phyloP scores from a whole-genome alignment of 2,329 filamentous ascomycete species.

The Hymenoscyphus fraxineus region DNA sequence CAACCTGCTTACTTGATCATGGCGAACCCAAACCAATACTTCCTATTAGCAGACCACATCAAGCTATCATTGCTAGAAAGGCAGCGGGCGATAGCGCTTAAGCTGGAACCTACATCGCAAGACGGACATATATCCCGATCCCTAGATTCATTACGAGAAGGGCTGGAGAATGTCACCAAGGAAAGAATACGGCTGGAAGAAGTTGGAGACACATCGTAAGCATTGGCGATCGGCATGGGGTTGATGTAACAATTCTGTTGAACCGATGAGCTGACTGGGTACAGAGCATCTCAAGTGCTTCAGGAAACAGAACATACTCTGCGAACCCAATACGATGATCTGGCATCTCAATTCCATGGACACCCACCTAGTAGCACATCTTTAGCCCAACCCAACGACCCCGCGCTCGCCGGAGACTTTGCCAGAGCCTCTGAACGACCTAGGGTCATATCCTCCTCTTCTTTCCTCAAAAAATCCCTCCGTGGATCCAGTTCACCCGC shows the following conservation, averaged over 20 bases:
- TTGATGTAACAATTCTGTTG: background rate
- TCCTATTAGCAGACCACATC: constrained; percentile 92
- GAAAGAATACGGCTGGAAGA: constrained; percentile 63
- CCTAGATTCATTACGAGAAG: constrained; percentile 78
- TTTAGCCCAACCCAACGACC: constrained; percentile 60
- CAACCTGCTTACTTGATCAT: constrained; percentile 34
- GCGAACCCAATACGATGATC: constrained; percentile 69
- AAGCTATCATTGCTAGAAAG: constrained; percentile 93
- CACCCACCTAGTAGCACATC: constrained; percentile 48
- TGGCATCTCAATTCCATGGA: constrained; percentile 77
- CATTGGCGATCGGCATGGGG: background rate
- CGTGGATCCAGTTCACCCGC: constrained; percentile 30
- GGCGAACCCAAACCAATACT: constrained; percentile 70
- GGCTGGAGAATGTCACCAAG: constrained; percentile 65
- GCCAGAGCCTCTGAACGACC: constrained; percentile 49
- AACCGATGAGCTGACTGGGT: background rate
- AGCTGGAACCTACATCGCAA: constrained; percentile 67
- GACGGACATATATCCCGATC: constrained; percentile 87
- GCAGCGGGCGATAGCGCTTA: constrained; percentile 76
- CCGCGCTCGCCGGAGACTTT: constrained; percentile 59
- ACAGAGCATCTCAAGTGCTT: constrained; percentile 44
- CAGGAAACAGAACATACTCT: constrained; percentile 65
- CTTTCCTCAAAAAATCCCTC: constrained; percentile 37
- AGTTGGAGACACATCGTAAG: constrained; percentile 60
- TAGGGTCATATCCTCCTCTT: constrained; percentile 41